Base-by-base conservation (phyloP, 1,284 basidiomycete genomes). In the Cryptococcus maquisensis region DNA sequence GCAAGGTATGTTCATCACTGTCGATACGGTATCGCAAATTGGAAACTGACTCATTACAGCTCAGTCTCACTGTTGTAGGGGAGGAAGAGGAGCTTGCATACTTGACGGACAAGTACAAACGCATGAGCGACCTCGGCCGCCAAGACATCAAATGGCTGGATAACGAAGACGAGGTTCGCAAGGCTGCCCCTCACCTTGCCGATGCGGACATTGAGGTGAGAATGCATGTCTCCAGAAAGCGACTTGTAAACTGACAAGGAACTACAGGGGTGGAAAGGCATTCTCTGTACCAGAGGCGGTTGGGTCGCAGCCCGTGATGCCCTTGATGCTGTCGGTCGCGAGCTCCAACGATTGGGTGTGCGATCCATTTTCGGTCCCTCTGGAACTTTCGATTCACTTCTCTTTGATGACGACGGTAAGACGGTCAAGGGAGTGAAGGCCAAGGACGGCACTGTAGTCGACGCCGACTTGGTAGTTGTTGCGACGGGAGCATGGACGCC, bases 401-500 rank as follows among this genome's bases (percentile, higher is more conserved):
- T 74, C 12, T 56, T 71, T 5, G 53, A 53, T 1, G 46, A 49
- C 1, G 57, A 62, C 28, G 63, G 62, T 0, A 59, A 42, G 21
- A 59, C 57, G 1, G 69, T 69, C 47, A 51, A 62, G n/a, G 72
- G 73, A 9, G 66, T 71, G 3, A 48, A 61, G 32, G 55, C 66
- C 3, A 64, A 63, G 16, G 72, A 75, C 49, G 74, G 73, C 0
- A 66, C 64, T 7, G 43, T 52, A 23, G 63, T 66, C 37, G 23
- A 49, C 3, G 72, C 72, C 6, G 72, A 74, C 47, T 50, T 64
- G 39, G 71, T 74, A 2, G 64, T 77, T n/a, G 56, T 77, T 15
- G 72, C 72, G 10, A 63, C 71, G 13, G 75, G 75, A 42, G 75
- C 75, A 1, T 77, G 74, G 75, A 66, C 65, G 12, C 67, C 71